These are phyloP conservation scores for Aspergillus spinulosporus DNA, from an alignment of 2,329 filamentous ascomycete species.

Conservation along the genomic window DNA sequence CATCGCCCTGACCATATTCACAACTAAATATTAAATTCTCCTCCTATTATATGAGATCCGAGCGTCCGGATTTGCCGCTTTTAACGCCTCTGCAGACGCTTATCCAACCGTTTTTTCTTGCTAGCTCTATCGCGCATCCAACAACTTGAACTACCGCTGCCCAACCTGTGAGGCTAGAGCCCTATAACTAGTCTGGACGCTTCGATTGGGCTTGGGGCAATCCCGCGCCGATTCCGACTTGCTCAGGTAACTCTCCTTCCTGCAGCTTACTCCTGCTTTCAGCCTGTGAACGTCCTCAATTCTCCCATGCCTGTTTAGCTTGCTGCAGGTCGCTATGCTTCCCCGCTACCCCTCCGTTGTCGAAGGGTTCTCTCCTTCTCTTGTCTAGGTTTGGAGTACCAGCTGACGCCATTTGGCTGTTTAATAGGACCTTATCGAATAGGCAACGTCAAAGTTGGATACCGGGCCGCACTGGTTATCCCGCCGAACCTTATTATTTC, in stretches of 20 bases:
- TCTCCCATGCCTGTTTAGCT: slow-evolving; percentile 17
- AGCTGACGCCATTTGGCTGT: slow-evolving; percentile 14
- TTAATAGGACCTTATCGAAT: slow-evolving; percentile 13
- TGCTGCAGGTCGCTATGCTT: slow-evolving; percentile 18
- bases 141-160: slow-evolving; percentile 29
- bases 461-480: slow-evolving; percentile 7
- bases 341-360: slow-evolving; percentile 13
- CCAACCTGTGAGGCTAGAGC: slow-evolving; percentile 44
- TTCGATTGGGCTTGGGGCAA: slow-evolving; percentile 23
- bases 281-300: slow-evolving; percentile 23
- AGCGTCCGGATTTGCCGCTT: slow-evolving; percentile 16
- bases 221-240: slow-evolving; percentile 10
- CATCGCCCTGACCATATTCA: background rate
- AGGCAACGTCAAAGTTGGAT: background rate
- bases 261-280: slow-evolving; percentile 20
- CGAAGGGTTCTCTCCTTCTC: background rate
- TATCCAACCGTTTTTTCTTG: background rate
- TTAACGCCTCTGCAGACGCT: slow-evolving; percentile 18
- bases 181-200: slow-evolving; percentile 17
- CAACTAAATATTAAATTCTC: background rate
- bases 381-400: slow-evolving; percentile 6
- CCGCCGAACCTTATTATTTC: slow-evolving; percentile 11
- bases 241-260: slow-evolving; percentile 5
- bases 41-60: slow-evolving; percentile 1
- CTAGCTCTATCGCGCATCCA: slow-evolving; percentile 5